Evolutionary conservation across 2,329 filamentous ascomycete genomes (phyloP), one percentile per base, ranked within the genome.

Genomic region (Trichoderma gracile): DNA sequence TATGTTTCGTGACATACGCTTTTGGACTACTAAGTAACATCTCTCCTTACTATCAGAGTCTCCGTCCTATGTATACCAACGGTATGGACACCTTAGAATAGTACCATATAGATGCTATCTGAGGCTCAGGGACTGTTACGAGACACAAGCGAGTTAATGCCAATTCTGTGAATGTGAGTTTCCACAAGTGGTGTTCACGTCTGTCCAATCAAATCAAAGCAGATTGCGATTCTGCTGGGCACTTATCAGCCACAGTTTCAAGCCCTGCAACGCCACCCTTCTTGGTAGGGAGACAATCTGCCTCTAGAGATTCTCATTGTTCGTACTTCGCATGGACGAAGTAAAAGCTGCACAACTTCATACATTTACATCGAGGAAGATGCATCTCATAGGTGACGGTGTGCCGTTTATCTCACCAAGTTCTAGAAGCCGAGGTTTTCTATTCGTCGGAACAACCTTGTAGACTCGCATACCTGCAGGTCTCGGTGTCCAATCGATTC

Each of bases 251-350:
- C 58, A 45, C 58, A 17, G 58, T 25, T 42, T 14, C 30, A 50
- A 50, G 57, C 47, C 38, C 57, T 61, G 21, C 57, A 43, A 38
- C 57, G 47, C 57, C 21, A 46, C 21, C 45, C 21, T 43, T 27
- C 50, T 60, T 15, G 43, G 56, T 23, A 50, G 43, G 56, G 17
- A 50, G 23, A n/a, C 21, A 40, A 27, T 40, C 33, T 38, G 50
- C 30, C 50, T 33, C 14, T 14, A 23, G 19, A 9, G 4, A 5
- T 3, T 7, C n/a, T 43, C 2, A 19, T 1, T 23, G 21, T 40
- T 55, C 14, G 52, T 42, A 25, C 17, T 56, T 56, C 17, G 19
- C 5, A 43, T 45, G 23, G 17, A 30, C 5, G 42, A 21, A 15
- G 10, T 5, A 14, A 19, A 5, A 25, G 42, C 15, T 40, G 27